Conservation (phyloP, 1,284 basidiomycete species). For the Neolentinus lepideus region DNA sequence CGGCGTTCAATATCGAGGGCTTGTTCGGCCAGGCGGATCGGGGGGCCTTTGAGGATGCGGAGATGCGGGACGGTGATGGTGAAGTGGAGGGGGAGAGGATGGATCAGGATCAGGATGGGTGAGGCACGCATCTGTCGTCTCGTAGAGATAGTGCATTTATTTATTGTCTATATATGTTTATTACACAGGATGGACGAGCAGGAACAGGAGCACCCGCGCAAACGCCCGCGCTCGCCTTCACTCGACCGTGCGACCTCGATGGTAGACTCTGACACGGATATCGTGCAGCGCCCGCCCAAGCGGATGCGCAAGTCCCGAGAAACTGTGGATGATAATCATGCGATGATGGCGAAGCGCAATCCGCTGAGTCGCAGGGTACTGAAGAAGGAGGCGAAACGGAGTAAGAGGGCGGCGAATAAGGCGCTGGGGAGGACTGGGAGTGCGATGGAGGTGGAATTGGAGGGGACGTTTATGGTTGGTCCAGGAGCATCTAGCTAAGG, state of each 20-base stretch:
- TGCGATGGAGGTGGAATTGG: slow-evolving; percentile 27
- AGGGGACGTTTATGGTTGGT: slow-evolving; percentile 16
- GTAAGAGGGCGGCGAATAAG: slow-evolving; percentile 35
- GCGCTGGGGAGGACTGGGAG: slow-evolving; percentile 10
- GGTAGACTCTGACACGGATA: slow-evolving; percentile 7
- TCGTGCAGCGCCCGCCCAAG: slow-evolving; percentile 40
- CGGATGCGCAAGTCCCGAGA: slow-evolving; percentile 47
- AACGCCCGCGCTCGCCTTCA: slow-evolving; percentile 27
- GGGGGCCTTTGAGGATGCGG: slow-evolving; percentile 46
- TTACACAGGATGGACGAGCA: slow-evolving; percentile 28
- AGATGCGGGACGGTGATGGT: slow-evolving; percentile 12
- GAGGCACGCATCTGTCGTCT: slow-evolving; percentile 12
- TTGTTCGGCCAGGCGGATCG: slow-evolving; percentile 72
- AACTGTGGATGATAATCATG: slow-evolving; percentile 33
- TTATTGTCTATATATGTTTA: background rate
- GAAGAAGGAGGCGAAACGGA: slow-evolving; percentile 56
- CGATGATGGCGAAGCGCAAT: slow-evolving; percentile 41
- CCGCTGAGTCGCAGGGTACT: slow-evolving; percentile 48
- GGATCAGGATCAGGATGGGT: slow-evolving; percentile 53
- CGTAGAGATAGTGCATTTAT: background rate
- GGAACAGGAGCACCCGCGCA: slow-evolving; percentile 35
- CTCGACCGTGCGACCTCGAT: slow-evolving; percentile 5
- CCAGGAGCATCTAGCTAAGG: background rate
- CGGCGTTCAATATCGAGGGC: slow-evolving; percentile 70
- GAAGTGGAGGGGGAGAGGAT: slow-evolving; percentile 30